A percentile compares a stretch with the other conserved stretches of the same genome.
Conservation (phyloP, 129 eudicot genomes). For the Chrysanthemum lavandulifolium region DNA sequence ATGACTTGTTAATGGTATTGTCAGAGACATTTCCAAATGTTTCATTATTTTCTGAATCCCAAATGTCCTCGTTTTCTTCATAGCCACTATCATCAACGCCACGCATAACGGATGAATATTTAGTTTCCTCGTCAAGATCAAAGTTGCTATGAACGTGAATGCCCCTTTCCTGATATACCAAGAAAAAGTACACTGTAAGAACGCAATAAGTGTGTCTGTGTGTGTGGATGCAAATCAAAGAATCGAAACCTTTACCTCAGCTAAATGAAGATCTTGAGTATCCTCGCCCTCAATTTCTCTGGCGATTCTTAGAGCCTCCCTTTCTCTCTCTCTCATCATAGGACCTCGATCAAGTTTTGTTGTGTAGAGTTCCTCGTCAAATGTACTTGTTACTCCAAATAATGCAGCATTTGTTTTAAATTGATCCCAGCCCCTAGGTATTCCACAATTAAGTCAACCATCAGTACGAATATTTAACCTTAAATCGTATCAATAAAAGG, state of each 20-base stretch:
- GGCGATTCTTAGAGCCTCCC: constrained; percentile 80
- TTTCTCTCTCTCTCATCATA: constrained; percentile 74
- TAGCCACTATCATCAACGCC: constrained; percentile 80
- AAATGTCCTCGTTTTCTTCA: constrained; percentile 68
- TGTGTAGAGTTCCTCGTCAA: constrained; percentile 88
- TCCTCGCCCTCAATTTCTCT: constrained; percentile 98
- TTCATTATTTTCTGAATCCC: constrained; percentile 57
- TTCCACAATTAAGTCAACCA: constrained; percentile 18
- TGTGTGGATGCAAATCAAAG: background rate
- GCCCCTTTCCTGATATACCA: constrained; percentile 74
- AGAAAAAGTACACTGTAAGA: constrained; percentile 14
- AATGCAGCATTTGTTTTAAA: constrained; percentile 76
- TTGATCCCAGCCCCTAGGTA: constrained; percentile 86
- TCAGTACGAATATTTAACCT: background rate
- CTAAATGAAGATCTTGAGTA: constrained; percentile 89
- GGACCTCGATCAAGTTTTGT: constrained; percentile 93
- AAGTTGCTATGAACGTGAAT: constrained; percentile 46
- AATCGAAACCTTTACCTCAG: constrained; percentile 57
- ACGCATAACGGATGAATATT: constrained; percentile 78
- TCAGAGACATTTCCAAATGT: constrained; percentile 60
- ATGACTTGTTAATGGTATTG: constrained; percentile 47
- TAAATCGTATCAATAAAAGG: background rate
- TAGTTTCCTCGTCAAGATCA: constrained; percentile 86
- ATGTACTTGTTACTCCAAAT: constrained; percentile 94
- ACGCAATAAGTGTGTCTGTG: background rate